Base-by-base conservation (phyloP, 768 basidiomycete genomes). In the Leccinum imitatum region DNA sequence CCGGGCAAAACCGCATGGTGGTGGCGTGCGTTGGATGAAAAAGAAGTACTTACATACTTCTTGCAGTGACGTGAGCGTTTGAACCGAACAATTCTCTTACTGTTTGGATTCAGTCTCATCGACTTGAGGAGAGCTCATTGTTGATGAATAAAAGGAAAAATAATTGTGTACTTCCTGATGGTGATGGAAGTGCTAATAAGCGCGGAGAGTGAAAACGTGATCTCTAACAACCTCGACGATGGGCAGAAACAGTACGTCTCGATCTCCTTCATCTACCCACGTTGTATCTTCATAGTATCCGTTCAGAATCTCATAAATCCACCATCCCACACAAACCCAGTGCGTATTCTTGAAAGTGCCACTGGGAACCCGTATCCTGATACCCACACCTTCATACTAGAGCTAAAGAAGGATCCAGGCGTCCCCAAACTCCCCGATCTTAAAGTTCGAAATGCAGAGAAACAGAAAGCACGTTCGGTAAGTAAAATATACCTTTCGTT, bases 391-490 rank as follows among this genome's bases (percentile, higher is more conserved):
- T 54, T 41, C 33, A 21, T 44, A 15, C 19, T 5, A 93, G 92
- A 90, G 69, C 77, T 93, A 44, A 93, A 90, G 75, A 95, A 92
- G 70, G 94, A 96, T 71, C 90, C 91, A 37, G 95, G 93, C 17
- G 78, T 97, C 2, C 94, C 94, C 6, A 86, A 89, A 67, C 82
- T 96, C 2, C 88, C 91, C 15, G 80, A 85, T 74, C 76, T 90
- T 52, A 91, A 91, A 76, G 76, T 77, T 33, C 77, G 80, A 59
- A 82, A 83, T 76, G 79, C 79, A 57, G 80, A 77, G 41, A 83
- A 80, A 59, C 78, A 80, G 46, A 79, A 77, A 56, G 74, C 75
- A 21, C 78, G 73, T 23, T 67, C 74, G 44, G 82, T 79, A 63
- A 56, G 79, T 79, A 47, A 11, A 44, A 44, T 41, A 8, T 3